Base-by-base conservation (phyloP, 495 filamentous ascomycete species). In the Aspergillus coremiiformis region DNA sequence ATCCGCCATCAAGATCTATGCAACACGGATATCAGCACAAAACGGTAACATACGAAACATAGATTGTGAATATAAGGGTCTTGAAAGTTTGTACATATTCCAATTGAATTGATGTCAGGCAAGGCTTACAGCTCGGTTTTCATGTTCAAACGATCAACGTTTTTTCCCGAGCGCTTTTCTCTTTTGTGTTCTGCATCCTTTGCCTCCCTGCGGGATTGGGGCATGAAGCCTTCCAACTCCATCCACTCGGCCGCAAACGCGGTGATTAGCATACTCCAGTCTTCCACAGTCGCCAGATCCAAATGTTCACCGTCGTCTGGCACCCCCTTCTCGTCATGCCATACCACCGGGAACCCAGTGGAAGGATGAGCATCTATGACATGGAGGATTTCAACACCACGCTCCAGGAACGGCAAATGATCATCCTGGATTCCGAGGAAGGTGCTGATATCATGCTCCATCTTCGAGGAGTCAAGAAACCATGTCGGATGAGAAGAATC, bases 201-300 rank as follows among this genome's bases (percentile, higher is more conserved):
- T 27, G 12, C 33, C 19, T 19, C 23, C 23, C 49, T 24, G 6
- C 30, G 12, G 32, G 41, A 9, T 11, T 64, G 21, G 22, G 53
- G 67, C 26, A 91, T 70, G 44, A 78, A 83, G 2, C 83, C 85
- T 52, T 93, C 90, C 55, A 96, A 62, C 51, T 94, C 93, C 83
- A 98, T 82, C 89, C 90, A 97, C 67, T 96, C 93, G 0, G 84
- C 87, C 37, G 85, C 80, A 77, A 97, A 98, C 3, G 83, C 90
- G 5, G 86, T 84, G 24, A 88, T 65, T 15, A 98, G 80, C 56
- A 77, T 78, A 43, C 84, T 79, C 93, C 93, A 98, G 63, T 98
- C 93, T 62, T 88, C 79, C 27, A 91, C 83, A 0, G 89, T 95
- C 11, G 82, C 75, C 58, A 85, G 67, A 69, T 98, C 90, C 43